These are phyloP conservation scores for Paraphaeosphaeria sporulosa DNA, from an alignment of 2,329 filamentous ascomycete species.

Conservation along the genomic window DNA sequence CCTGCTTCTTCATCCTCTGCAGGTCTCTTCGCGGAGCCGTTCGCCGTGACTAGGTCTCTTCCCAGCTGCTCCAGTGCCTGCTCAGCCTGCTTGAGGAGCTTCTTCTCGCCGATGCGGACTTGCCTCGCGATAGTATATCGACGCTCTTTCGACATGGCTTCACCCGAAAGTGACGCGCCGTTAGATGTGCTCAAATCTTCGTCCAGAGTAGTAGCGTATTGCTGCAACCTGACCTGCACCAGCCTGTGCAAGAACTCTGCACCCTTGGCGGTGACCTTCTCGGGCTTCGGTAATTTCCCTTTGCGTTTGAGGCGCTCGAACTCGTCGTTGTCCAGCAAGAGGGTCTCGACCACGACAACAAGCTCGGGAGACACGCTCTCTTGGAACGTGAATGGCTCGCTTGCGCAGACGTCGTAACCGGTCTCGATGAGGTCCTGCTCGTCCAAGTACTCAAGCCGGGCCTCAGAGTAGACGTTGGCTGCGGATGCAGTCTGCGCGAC, in stretches of 20 bases:
- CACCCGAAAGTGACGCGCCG: conserved; percentile 43
- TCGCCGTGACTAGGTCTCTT: conserved; percentile 37
- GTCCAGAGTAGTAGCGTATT: conserved; percentile 63
- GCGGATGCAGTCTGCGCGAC: conserved; percentile 50
- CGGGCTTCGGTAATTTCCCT: conserved; percentile 53
- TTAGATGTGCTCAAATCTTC: conserved; percentile 56
- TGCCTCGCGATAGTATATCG: conserved; percentile 66
- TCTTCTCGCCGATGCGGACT: conserved; percentile 77
- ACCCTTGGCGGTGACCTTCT: conserved; percentile 50
- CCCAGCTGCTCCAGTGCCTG: conserved; percentile 33
- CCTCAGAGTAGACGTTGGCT: conserved; percentile 23
- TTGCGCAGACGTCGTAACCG: conserved; percentile 66
- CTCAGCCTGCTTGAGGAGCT: conserved; percentile 66
- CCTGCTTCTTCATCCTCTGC: conserved; percentile 38
- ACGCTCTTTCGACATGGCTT: conserved; percentile 27
- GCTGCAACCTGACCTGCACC: conserved; percentile 50
- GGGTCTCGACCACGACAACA: conserved; percentile 53
- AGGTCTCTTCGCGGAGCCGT: conserved; percentile 31
- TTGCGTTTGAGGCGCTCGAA: conserved; percentile 53
- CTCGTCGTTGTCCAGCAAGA: conserved; percentile 51
- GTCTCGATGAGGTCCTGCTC: conserved; percentile 74
- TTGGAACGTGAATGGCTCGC: conserved; percentile 41
- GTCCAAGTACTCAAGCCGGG: conserved; percentile 63
- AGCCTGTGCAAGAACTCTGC: conserved; percentile 50
- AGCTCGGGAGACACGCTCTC: conserved; percentile 53